Percentiles rank a stretch among this genome's conserved stretches.
These are phyloP conservation scores for Aschersonia sp. DNA, from an alignment of 2,329 filamentous ascomycete species.

Conservation along the genomic window DNA sequence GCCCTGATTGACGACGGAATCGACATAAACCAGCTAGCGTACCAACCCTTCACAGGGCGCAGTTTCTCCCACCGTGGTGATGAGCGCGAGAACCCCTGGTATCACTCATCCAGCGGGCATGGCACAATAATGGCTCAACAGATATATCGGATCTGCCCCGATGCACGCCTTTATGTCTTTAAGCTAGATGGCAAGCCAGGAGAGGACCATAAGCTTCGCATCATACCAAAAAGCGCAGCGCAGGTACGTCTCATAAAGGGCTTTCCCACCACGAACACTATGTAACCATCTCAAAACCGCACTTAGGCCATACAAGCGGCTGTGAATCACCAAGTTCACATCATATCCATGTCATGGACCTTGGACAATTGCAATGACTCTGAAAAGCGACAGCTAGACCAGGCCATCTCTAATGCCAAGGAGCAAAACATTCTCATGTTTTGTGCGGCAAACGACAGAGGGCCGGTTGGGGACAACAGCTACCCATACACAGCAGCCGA, in stretches of 20 bases:
- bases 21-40: slow-evolving; percentile 13
- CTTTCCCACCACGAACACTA: background rate
- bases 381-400: slow-evolving; percentile 9
- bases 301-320: slow-evolving; percentile 16
- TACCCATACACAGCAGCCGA: slow-evolving; percentile 6
- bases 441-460: slow-evolving; percentile 19
- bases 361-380: background rate
- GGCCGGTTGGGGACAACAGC: slow-evolving; percentile 4
- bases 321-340: slow-evolving; percentile 13
- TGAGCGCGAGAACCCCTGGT: slow-evolving; percentile 11
- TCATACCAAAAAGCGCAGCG: slow-evolving; percentile 11
- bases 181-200: slow-evolving; percentile 4
- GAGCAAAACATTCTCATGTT: slow-evolving; percentile 21
- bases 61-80: slow-evolving; percentile 11
- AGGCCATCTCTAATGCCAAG: slow-evolving; percentile 10
- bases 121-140: slow-evolving; percentile 14
- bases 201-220: slow-evolving; percentile 4
- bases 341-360: slow-evolving; percentile 23
- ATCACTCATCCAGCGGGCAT: slow-evolving; percentile 12
- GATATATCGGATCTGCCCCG: slow-evolving; percentile 11
- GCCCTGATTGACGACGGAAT: slow-evolving; percentile 25
- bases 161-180: slow-evolving; percentile 9
- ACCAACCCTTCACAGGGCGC: slow-evolving; percentile 11
- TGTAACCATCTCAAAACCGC: background rate
- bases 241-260: slow-evolving; percentile 6